Percentiles rank a stretch among this genome's conserved stretches.
phyloP scores from a whole-genome alignment of 2,329 filamentous ascomycete species.

The Xylaria arbuscula region DNA sequence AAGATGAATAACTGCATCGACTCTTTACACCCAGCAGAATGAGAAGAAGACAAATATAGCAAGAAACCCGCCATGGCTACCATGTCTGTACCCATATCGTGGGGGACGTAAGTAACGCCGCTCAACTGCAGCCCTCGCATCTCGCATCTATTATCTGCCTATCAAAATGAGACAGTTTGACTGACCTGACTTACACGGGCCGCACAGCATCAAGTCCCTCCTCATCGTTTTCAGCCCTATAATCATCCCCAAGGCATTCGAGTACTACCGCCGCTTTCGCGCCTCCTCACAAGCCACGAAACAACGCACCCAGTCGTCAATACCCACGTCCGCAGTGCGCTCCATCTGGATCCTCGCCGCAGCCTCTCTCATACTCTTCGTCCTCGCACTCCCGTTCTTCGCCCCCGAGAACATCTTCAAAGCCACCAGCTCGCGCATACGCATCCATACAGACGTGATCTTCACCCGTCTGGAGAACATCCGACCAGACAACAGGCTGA shows the following conservation, averaged over 20 bases:
- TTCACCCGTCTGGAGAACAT: constrained; percentile 77
- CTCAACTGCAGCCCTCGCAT: background rate
- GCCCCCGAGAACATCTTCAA: constrained; percentile 84
- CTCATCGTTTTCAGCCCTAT: constrained; percentile 75
- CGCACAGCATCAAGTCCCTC: constrained; percentile 63
- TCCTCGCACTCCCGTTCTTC: constrained; percentile 73
- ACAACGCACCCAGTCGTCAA: constrained; percentile 66
- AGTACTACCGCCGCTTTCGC: constrained; percentile 69
- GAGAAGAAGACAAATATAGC: constrained; percentile 25
- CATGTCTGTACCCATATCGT: constrained; percentile 50
- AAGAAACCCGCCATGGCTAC: constrained; percentile 47
- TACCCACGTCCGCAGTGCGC: constrained; percentile 65
- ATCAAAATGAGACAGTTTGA: background rate
- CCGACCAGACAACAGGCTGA: constrained; percentile 62
- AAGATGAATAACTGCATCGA: too few relatives aligned
- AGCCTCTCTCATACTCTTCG: constrained; percentile 61
- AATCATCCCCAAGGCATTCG: constrained; percentile 73
- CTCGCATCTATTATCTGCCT: background rate
- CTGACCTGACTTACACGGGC: constrained; percentile 27
- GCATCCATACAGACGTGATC: constrained; percentile 85
- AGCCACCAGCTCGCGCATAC: constrained; percentile 81
- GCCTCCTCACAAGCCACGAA: constrained; percentile 57
- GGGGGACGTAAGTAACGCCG: constrained; percentile 59
- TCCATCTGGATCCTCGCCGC: constrained; percentile 70
- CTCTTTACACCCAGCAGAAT: constrained; percentile 22